Evolutionary conservation across 345 rosid species (phyloP), one percentile per base, ranked within the genome.

Genomic region (Orychophragmus violaceus): DNA sequence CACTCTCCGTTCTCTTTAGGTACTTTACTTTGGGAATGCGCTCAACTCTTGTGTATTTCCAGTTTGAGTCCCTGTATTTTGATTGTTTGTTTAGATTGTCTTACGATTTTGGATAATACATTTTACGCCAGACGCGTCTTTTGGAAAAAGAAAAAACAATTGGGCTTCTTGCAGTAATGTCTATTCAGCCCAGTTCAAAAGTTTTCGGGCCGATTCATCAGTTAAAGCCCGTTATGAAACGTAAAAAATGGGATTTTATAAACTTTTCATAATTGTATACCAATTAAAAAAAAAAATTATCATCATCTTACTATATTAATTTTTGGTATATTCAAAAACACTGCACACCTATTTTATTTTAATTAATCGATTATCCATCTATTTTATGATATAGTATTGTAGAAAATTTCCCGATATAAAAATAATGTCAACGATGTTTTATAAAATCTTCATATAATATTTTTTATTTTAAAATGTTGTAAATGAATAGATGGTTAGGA

Each of bases 1-100:
- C 73, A 74, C 77, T 50, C 68, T 65, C 76, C 72, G 59, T 61
- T 37, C 29, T 12, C 3, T 13, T 57, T 19, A 6, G 70, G 17
- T 51, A 35, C 67, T 74, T 74, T 39, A 48, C 71, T 73, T 17
- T 44, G 71, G 21, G 23, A 52, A 28, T 50, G 66, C 61, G 16
- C 33, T 1, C n/a, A 30, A 41, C 54, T 72, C 12, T 50, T 13
- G 5, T 29, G 17, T 72, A 72, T 65, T 72, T 72, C 2, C 48
- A 24, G 0, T 46, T 50, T 39, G 9, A 28, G 52, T 23, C 77
- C 73, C 63, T 74, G 13, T 45, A 66, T 23, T 66, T 51, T 0
- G 6, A 18, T 22, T 17, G 0, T 28, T 16, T 32, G 5, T 33
- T 33, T 11, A 0, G 8, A 39, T 39, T 5, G 8, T 39, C 18